Evolutionary conservation across 2,329 filamentous ascomycete genomes (phyloP).

Genomic region (Pseudogymnoascus sp.): DNA sequence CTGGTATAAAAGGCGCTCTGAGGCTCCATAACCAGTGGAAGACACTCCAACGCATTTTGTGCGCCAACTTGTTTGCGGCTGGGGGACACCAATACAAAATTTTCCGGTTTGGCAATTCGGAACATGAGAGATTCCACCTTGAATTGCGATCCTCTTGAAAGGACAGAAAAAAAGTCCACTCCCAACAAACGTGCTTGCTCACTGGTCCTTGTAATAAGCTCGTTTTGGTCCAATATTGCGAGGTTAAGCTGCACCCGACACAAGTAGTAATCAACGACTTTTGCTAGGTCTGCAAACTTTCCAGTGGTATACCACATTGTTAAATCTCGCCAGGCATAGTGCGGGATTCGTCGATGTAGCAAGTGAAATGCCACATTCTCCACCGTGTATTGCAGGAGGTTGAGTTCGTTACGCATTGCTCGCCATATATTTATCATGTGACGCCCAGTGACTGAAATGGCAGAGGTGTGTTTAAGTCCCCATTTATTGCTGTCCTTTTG

Average conservation of each 20-base stretch:
- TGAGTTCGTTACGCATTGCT: slow-evolving; percentile 88
- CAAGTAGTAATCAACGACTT: slow-evolving; percentile 70
- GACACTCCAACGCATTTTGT: slow-evolving; percentile 89
- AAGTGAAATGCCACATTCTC: slow-evolving; percentile 93
- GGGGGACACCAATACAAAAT: slow-evolving; percentile 82
- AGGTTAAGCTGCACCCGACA: slow-evolving; percentile 71
- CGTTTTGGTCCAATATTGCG: slow-evolving; percentile 86
- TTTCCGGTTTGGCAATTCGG: slow-evolving; percentile 93
- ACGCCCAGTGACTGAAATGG: slow-evolving; percentile 83
- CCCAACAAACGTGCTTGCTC: slow-evolving; percentile 90
- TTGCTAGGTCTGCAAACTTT: slow-evolving; percentile 61
- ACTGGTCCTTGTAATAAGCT: slow-evolving; percentile 79
- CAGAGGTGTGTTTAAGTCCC: slow-evolving; percentile 91
- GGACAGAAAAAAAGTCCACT: slow-evolving; percentile 94
- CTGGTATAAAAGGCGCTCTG: slow-evolving; percentile 90
- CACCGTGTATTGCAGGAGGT: slow-evolving; percentile 88
- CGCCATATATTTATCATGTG: slow-evolving; percentile 98
- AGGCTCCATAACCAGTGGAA: slow-evolving; percentile 95
- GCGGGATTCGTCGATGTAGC: slow-evolving; percentile 77
- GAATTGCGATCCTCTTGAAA: slow-evolving; percentile 90
- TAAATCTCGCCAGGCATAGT: slow-evolving; percentile 72
- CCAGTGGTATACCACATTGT: slow-evolving; percentile 73
- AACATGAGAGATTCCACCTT: slow-evolving; percentile 99
- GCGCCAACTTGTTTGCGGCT: slow-evolving; percentile 85
- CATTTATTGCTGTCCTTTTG: slow-evolving; percentile 53